Evolutionary conservation across 441 rosid genomes (phyloP).

Genomic region (Populus tomentosa): DNA sequence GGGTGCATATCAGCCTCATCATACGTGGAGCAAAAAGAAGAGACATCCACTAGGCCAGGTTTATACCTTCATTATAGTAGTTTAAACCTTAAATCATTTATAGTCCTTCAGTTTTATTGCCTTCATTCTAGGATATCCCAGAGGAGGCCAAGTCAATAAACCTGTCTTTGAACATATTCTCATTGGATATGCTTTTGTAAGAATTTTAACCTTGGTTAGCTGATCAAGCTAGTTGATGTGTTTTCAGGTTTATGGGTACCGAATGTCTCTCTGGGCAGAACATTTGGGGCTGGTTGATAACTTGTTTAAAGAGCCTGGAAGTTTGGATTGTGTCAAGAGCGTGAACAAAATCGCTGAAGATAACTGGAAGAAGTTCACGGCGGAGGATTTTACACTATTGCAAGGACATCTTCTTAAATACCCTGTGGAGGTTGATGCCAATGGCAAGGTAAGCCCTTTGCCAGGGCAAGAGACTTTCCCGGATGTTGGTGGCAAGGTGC

Average conservation of each 20-base stretch:
- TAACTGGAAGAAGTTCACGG: constrained; percentile 59
- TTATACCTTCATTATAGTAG: not conserved
- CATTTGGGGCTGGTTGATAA: constrained; percentile 52
- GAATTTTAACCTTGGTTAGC: not conserved
- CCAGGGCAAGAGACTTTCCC: constrained; percentile 64
- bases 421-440: constrained; percentile 52
- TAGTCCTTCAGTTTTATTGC: not conserved
- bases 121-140: not conserved
- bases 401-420: constrained; percentile 73
- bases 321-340: constrained; percentile 47
- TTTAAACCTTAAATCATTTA: not conserved
- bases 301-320: constrained; percentile 48
- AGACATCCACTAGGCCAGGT: constrained; percentile 75
- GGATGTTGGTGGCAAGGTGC: constrained; percentile 78
- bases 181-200: not conserved
- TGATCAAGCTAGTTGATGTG: constrained; percentile 1
- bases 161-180: too few relatives aligned
- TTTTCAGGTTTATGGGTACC: constrained; percentile 63
- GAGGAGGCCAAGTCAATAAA: not conserved
- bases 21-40: constrained; percentile 51
- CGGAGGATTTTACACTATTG: constrained; percentile 35
- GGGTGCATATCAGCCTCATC: constrained; percentile 72
- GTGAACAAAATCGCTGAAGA: constrained; percentile 67
- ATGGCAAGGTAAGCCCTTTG: constrained; percentile 55
- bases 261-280: constrained; percentile 90